phyloP scores from a whole-genome alignment of 331 rosid species.

The Rosa hybrid region DNA sequence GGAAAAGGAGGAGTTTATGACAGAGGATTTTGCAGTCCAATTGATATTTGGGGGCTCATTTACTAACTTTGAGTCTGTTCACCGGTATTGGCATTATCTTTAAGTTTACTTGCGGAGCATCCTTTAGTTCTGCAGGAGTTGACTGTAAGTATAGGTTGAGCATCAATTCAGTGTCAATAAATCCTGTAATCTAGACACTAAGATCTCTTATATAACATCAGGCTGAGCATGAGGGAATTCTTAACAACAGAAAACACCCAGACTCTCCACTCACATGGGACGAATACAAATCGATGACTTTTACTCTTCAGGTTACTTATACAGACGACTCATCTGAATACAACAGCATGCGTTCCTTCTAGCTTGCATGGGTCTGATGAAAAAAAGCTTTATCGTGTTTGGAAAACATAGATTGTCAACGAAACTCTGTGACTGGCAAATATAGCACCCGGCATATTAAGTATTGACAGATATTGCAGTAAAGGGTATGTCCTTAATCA shows the following conservation, averaged over 20 bases:
- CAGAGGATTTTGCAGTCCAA: constrained; percentile 19
- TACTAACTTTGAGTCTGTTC: constrained; percentile 28
- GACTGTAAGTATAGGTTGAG: constrained; percentile 16
- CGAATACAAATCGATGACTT: constrained; percentile 41
- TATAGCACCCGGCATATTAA: constrained; percentile 18
- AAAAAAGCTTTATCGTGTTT: neutral
- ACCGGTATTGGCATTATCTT: constrained; percentile 14
- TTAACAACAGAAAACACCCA: constrained; percentile 8
- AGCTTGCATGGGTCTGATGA: too few species aligned
- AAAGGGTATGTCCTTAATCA: neutral
- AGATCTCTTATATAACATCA: neutral
- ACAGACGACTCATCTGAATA: too few species aligned
- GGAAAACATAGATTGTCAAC: neutral
- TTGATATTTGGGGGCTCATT: neutral
- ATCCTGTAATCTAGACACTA: neutral
- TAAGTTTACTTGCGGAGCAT: constrained; percentile 32
- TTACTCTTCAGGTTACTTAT: constrained; percentile 24
- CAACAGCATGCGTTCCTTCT: too few species aligned
- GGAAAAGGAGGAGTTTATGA: neutral
- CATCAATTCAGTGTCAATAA: neutral
- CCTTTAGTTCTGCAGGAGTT: constrained; percentile 29
- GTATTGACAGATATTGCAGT: constrained; percentile 17
- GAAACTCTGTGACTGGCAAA: constrained; percentile 27
- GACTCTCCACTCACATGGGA: constrained; percentile 34
- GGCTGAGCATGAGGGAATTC: constrained; percentile 19